A percentile compares a stretch with the other conserved stretches of the same genome.
phyloP scores from a whole-genome alignment of 2,329 filamentous ascomycete species.

The Blastomyces parvus region DNA sequence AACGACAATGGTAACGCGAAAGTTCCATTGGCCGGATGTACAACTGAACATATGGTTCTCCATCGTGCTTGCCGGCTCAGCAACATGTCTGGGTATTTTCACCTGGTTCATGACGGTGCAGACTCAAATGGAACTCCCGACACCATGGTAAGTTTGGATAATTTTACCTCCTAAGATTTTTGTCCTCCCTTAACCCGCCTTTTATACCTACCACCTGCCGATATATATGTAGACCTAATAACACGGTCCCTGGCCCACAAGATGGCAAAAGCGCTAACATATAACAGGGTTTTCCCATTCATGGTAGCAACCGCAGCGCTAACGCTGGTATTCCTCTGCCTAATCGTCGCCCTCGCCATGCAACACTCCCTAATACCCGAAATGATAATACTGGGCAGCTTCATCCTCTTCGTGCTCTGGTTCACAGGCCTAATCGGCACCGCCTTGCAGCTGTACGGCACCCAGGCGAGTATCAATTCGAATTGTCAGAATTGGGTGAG shows the following conservation, averaged over 20 bases:
- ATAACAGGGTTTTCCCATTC: constrained; percentile 53
- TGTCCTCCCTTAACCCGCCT: too few species aligned
- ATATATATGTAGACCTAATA: background rate
- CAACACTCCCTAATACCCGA: constrained; percentile 50
- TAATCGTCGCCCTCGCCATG: constrained; percentile 48
- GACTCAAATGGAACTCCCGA: constrained; percentile 44
- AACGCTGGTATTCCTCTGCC: constrained; percentile 49
- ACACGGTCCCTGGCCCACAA: background rate
- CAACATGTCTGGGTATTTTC: constrained; percentile 51
- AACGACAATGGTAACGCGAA: constrained; percentile 18
- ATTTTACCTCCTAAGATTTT: background rate
- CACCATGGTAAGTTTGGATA: constrained; percentile 46
- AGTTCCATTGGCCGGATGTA: constrained; percentile 56
- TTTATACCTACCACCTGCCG: background rate
- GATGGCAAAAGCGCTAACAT: constrained; percentile 5
- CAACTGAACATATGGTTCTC: constrained; percentile 58
- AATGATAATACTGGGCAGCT: constrained; percentile 50
- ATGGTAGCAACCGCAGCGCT: constrained; percentile 50
- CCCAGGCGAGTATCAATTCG: constrained; percentile 46
- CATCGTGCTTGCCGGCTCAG: constrained; percentile 50
- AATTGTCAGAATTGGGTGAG: constrained; percentile 51
- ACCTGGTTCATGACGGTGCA: constrained; percentile 53
- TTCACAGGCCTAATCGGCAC: constrained; percentile 55
- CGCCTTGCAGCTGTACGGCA: constrained; percentile 51
- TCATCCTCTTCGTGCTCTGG: constrained; percentile 54